Conservation (phyloP, 768 basidiomycete genomes). For the Naganishia vaughanmartiniae region DNA sequence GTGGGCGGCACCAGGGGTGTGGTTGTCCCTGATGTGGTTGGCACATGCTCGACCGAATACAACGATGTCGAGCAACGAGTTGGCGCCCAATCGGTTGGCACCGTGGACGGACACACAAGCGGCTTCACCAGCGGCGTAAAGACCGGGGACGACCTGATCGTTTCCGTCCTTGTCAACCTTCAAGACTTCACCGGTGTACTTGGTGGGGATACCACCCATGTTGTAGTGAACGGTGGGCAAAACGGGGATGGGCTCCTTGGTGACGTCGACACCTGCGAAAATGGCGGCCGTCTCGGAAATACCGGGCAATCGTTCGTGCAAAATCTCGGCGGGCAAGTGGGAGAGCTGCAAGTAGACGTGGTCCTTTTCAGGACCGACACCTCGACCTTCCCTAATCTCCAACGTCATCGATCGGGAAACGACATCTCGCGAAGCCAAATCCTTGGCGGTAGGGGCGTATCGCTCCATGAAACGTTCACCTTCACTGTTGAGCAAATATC, state of each 20-base stretch:
- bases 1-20: conserved; percentile 85
- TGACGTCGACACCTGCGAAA: conserved; percentile 97
- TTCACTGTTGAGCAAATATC: conserved; percentile 95
- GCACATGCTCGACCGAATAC: conserved; percentile 99
- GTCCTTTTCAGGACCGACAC: conserved; percentile 97
- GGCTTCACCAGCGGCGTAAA: conserved; percentile 98
- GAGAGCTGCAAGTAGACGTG: conserved; percentile 95
- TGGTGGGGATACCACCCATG: conserved; percentile 99
- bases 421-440: conserved; percentile 97
- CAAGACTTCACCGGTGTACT: conserved; percentile 94
- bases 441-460: conserved; percentile 98
- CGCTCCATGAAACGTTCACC: conserved; percentile 99
- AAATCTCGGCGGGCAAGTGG: conserved; percentile 90
- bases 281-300: conserved; percentile 99
- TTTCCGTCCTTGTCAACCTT: conserved; percentile 83
- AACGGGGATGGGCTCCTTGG: conserved; percentile 98
- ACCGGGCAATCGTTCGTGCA: conserved; percentile 94
- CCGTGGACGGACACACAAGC: conserved; percentile 99
- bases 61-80: conserved; percentile 97
- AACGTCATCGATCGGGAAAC: conserved; percentile 99
- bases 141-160: conserved; percentile 88
- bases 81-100: conserved; percentile 98
- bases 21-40: conserved; percentile 89
- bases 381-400: conserved; percentile 97
- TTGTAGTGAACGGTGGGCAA: conserved; percentile 98